Evolutionary conservation across 108 stramenopile genomes (phyloP).

Genomic region (Pseudonitzschia pungens): DNA sequence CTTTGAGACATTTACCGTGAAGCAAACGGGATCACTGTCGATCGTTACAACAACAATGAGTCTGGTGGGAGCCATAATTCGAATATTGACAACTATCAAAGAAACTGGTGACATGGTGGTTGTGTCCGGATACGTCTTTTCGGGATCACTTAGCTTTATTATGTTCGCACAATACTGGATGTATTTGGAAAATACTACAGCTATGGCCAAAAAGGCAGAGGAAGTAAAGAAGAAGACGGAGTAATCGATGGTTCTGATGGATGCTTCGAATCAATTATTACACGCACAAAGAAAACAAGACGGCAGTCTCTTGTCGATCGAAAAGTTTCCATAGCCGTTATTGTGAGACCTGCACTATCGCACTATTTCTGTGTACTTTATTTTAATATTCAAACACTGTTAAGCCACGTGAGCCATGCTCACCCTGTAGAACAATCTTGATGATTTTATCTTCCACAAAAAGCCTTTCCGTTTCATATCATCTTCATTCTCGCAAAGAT

Average conservation of each 20-base stretch:
- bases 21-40: slow-evolving; percentile 78
- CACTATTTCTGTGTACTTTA: too few relatives aligned
- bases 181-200: slow-evolving; percentile 58
- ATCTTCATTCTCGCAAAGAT: too few relatives aligned
- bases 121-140: slow-evolving; percentile 51
- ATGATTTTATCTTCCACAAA: too few relatives aligned
- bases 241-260: background rate
- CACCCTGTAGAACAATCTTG: too few relatives aligned
- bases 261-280: too few relatives aligned
- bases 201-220: slow-evolving; percentile 36
- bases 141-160: slow-evolving; percentile 49
- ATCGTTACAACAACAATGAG: slow-evolving; percentile 69
- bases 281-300: too few relatives aligned
- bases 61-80: slow-evolving; percentile 56
- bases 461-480: too few relatives aligned
- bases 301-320: too few relatives aligned
- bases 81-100: slow-evolving; percentile 74
- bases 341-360: too few relatives aligned
- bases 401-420: too few relatives aligned
- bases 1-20: slow-evolving; percentile 44
- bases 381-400: too few relatives aligned
- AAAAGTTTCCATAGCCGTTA: too few relatives aligned
- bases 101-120: slow-evolving; percentile 78
- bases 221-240: slow-evolving; percentile 27
- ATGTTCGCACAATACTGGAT: slow-evolving; percentile 63